phyloP scores from a whole-genome alignment of 208 protist genomes.

The Wallacemonas sp. region DNA sequence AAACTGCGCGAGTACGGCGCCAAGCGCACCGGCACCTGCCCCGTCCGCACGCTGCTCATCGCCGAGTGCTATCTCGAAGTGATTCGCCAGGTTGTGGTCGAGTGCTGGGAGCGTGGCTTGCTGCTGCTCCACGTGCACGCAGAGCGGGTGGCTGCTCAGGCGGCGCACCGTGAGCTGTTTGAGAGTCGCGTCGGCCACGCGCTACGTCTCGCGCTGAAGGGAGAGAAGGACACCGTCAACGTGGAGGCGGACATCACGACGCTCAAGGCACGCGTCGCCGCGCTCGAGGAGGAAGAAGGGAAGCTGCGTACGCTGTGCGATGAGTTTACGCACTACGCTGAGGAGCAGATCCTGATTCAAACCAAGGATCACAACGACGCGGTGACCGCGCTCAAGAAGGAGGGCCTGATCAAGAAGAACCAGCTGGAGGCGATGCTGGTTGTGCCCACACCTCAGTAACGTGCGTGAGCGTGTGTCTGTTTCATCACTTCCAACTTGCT shows the following conservation, averaged over 20 bases:
- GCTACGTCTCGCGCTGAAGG: constrained; percentile 84
- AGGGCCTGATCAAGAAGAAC: constrained; percentile 69
- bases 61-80: constrained; percentile 89
- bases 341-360: constrained; percentile 81
- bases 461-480: background rate
- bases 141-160: constrained; percentile 76
- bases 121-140: constrained; percentile 80
- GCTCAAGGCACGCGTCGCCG: constrained; percentile 41
- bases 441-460: constrained; percentile 34
- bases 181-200: constrained; percentile 87
- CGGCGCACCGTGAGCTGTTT: constrained; percentile 76
- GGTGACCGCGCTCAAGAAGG: constrained; percentile 73
- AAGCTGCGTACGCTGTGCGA: constrained; percentile 57
- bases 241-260: constrained; percentile 62
- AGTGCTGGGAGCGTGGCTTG: constrained; percentile 86
- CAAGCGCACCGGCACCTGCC: constrained; percentile 69
- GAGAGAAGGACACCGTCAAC: constrained; percentile 75
- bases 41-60: constrained; percentile 70
- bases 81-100: constrained; percentile 78
- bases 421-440: constrained; percentile 82
- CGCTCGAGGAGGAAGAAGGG: constrained; percentile 66
- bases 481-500: no score
- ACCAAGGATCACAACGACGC: constrained; percentile 80
- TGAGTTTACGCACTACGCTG: constrained; percentile 60
- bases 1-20: constrained; percentile 35